Evolutionary conservation across 192 early-diverging fungal species (phyloP), one percentile per base, ranked within the genome.

Genomic region (Borealophlyctis nickersoniae): DNA sequence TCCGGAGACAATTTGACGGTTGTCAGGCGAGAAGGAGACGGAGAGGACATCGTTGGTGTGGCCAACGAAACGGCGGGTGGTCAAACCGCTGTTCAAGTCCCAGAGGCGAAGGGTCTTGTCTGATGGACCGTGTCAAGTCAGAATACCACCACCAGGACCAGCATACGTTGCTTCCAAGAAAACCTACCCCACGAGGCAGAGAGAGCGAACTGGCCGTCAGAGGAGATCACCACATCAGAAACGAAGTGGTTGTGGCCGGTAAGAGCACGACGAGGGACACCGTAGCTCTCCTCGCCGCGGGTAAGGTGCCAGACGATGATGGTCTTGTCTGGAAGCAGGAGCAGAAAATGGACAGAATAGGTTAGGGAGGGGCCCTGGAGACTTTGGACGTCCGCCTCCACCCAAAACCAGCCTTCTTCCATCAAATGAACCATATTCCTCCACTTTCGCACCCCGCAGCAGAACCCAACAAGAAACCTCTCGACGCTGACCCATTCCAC

Each of bases 231-330:
- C 66, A 99, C 88, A 81, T 99, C 96, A 79, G 94, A 84, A 64
- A 99, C 94, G 74, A 98, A 96, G 90, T 96, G 94, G 90, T 94
- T 97, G 93, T 99, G 96, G 77, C 96, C 96, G 62, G 83, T 79
- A 65, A 99, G 89, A 72, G 93, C 80, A 75, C 90, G 89, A 67
- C 86, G 87, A 75, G 95, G 86, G 60, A 89, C 73, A 77, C 93
- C 96, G 80, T 92, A 99, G 86, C 86, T 89, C 69, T 81, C 76
- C 72, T 94, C 93, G 80, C 94, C 93, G 75, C 92, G 89, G 73
- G 90, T 89, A 80, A 99, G 82, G 75, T 87, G 81, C 96, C 96
- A 99, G 81, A 99, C 92, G 62, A 99, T 92, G 78, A 99, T 86
- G 67, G 92, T 87, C 92, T 98, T 99, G 89, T 98, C 93, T 91